Percentiles rank a stretch among this genome's conserved stretches.
Conservation (phyloP, 768 basidiomycete genomes). For the Lyophyllum semitale region DNA sequence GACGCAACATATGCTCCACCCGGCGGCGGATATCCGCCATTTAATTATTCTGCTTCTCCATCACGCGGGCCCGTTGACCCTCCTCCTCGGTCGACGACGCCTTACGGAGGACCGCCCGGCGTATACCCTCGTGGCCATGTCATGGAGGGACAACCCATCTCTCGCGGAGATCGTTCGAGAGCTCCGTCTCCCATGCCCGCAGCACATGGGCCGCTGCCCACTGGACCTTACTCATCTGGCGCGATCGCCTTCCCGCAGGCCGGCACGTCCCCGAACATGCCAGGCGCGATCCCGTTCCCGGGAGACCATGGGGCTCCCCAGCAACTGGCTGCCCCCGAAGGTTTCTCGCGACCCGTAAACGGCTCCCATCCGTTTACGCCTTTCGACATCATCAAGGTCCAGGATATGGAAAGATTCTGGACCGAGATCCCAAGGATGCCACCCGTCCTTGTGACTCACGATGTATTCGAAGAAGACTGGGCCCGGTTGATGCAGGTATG, state of each 20-base stretch:
- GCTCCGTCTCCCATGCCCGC: conserved; percentile 59
- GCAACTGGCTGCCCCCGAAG: conserved; percentile 65
- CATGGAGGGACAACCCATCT: conserved; percentile 54
- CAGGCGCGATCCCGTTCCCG: conserved; percentile 25
- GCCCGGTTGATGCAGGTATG: conserved; percentile 73
- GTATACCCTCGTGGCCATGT: conserved; percentile 62
- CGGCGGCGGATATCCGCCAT: conserved; percentile 14
- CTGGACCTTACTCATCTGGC: conserved; percentile 20
- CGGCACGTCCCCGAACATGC: conserved; percentile 36
- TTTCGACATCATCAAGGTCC: conserved; percentile 71
- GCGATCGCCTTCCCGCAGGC: conserved; percentile 16
- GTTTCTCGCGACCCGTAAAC: conserved; percentile 74
- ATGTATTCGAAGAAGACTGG: conserved; percentile 81
- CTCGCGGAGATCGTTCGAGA: conserved; percentile 32
- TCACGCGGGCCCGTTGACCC: conserved; percentile 32
- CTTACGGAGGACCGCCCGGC: conserved; percentile 32
- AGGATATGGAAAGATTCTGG: conserved; percentile 76
- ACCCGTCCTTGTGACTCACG: conserved; percentile 68
- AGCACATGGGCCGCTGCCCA: conserved; percentile 9
- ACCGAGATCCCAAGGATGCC: conserved; percentile 75
- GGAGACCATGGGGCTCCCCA: conserved; percentile 30
- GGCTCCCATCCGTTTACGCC: conserved; percentile 64
- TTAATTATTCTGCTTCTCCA: conserved; percentile 32
- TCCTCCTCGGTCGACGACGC: conserved; percentile 44
- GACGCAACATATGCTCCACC: conserved; percentile 39